Percentiles rank a stretch among this genome's conserved stretches.
Conservation (phyloP, 208 protist genomes). For the Trypanosoma mega region DNA sequence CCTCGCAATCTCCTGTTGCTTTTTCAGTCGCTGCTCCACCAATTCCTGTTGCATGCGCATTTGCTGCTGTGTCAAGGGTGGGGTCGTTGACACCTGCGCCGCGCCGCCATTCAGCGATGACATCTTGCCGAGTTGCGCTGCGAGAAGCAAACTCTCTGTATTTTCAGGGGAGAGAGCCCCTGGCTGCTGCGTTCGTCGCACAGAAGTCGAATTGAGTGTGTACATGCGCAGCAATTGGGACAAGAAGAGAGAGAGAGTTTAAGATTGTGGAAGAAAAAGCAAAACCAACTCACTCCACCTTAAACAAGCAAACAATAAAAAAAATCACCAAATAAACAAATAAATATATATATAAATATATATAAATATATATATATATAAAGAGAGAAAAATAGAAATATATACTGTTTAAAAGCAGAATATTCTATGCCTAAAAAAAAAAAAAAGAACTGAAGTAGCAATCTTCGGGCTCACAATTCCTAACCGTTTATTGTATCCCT, state of each 20-base stretch:
- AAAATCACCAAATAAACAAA: too few species aligned
- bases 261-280: background rate
- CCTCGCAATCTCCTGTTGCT: background rate
- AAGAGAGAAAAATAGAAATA: too few species aligned
- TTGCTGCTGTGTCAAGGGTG: background rate
- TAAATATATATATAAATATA: too few species aligned
- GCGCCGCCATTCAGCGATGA: background rate
- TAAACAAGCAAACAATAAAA: too few species aligned
- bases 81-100: background rate
- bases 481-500: too few species aligned
- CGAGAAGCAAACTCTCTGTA: background rate
- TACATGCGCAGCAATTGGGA: conserved; percentile 19
- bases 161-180: background rate
- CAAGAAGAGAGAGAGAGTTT: background rate
- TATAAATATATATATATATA: too few species aligned
- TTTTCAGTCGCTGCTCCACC: background rate
- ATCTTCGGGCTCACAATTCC: too few species aligned
- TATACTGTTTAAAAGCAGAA: too few species aligned
- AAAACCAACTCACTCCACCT: too few species aligned
- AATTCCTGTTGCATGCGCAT: background rate
- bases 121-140: background rate
- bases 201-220: conserved; percentile 22
- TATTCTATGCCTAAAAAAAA: too few species aligned
- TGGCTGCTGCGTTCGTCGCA: conserved; percentile 2
- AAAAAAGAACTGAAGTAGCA: too few species aligned